Percentiles rank a stretch among this genome's conserved stretches.
Evolutionary conservation across 192 early-diverging fungal genomes (phyloP).

Genomic region (Linnemannia elongata): DNA sequence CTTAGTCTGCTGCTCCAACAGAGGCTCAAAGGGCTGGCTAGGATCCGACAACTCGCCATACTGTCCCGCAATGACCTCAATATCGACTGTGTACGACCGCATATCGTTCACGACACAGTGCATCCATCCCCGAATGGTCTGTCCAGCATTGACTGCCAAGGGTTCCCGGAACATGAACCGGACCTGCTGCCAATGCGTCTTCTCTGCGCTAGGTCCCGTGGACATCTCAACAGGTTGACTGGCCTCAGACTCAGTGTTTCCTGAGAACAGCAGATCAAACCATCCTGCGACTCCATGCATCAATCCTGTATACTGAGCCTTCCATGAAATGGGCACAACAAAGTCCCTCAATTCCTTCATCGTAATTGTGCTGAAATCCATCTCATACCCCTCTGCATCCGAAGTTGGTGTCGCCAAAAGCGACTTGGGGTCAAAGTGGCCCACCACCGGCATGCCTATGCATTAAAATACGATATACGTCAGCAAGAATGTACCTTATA

Average conservation of each 20-base stretch:
- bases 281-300: constrained; percentile 96
- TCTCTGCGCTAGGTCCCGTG: constrained; percentile 86
- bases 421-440: constrained; percentile 88
- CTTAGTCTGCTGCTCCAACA: constrained; percentile 51
- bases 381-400: constrained; percentile 62
- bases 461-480: constrained; percentile 14
- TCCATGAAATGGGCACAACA: constrained; percentile 87
- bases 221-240: constrained; percentile 83
- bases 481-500: not conserved
- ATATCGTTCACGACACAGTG: constrained; percentile 90
- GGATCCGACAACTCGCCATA: constrained; percentile 66
- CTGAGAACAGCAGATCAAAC: constrained; percentile 93
- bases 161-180: constrained; percentile 95
- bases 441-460: constrained; percentile 89
- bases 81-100: constrained; percentile 90
- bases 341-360: constrained; percentile 86
- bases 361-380: constrained; percentile 91
- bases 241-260: constrained; percentile 59
- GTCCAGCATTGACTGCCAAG: constrained; percentile 93
- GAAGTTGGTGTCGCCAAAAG: constrained; percentile 77
- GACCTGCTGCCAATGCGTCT: constrained; percentile 99
- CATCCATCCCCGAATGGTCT: constrained; percentile 88
- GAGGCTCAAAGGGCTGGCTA: constrained; percentile 40
- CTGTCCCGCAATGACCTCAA: constrained; percentile 75
- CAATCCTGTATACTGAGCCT: constrained; percentile 85